These are phyloP conservation scores for Diplodia intermedia DNA, from an alignment of 2,329 filamentous ascomycete species.

Conservation along the genomic window DNA sequence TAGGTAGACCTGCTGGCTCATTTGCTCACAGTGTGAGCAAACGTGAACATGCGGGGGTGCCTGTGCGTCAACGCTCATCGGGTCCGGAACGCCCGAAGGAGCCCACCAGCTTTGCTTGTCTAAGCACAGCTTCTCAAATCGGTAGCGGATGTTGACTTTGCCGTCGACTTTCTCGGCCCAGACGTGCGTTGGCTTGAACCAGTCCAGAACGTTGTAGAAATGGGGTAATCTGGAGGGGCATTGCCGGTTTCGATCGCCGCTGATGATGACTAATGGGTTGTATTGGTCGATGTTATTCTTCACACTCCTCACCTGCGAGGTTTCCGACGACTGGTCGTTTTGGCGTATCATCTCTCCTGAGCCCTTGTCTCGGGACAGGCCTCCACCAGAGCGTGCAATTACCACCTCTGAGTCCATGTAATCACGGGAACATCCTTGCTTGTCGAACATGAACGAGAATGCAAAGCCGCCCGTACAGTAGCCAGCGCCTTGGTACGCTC, in stretches of 20 bases:
- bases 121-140: conserved; percentile 69
- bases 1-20: conserved; percentile 51
- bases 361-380: conserved; percentile 55
- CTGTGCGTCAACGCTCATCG: conserved; percentile 43
- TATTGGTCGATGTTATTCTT: conserved; percentile 55
- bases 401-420: conserved; percentile 67
- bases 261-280: conserved; percentile 57
- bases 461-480: conserved; percentile 61
- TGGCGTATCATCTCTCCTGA: conserved; percentile 55
- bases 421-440: conserved; percentile 61
- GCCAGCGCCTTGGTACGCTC: conserved; percentile 64
- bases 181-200: conserved; percentile 71
- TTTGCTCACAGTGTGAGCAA: conserved; percentile 46
- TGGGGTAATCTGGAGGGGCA: conserved; percentile 61
- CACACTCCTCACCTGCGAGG: conserved; percentile 50
- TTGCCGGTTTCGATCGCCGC: conserved; percentile 60
- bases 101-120: conserved; percentile 65
- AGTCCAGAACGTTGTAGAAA: conserved; percentile 70
- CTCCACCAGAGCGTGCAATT: conserved; percentile 68
- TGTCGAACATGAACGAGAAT: conserved; percentile 66
- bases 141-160: conserved; percentile 61
- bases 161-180: conserved; percentile 67
- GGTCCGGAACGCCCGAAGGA: conserved; percentile 42
- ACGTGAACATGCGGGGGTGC: conserved; percentile 43
- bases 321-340: conserved; percentile 55